Evolutionary conservation across 2,329 filamentous ascomycete genomes (phyloP), one percentile per base, ranked within the genome.

Genomic region (Bipolaris gigantea): DNA sequence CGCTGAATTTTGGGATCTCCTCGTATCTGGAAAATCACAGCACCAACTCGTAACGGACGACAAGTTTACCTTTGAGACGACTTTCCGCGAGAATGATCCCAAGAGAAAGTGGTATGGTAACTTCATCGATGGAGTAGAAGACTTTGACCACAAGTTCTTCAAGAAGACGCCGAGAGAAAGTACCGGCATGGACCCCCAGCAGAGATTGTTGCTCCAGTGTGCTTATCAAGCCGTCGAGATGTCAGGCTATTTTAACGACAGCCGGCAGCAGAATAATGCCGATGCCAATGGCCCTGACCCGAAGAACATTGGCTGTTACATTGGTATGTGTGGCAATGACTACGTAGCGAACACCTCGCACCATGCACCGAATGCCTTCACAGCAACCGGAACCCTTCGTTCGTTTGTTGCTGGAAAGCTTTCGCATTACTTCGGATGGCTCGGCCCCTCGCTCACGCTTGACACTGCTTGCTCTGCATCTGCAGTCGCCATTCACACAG

Each of bases 1-100:
- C 5, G 42, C 42, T 10, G 59, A 63, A 33, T 61, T 63, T n/a
- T 60, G 56, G 52, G 19, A 59, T 9, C 32, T 63, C 3, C 41
- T 67, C 10, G n/a, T 8, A 3, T 21, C 38, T 8, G 60, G 60
- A 8, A 50, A 35, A 43, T 55, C 54, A 5, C 45, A 50, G 38
- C 43, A 53, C n/a, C 13, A 50, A 19, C 11, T 30, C 1, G 34
- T 59, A 4, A 39, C 51, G 5, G 15, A 39, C 1, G 47, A 61
- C 2, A 40, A 54, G 9, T 34, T 62, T 11, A 21, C 34, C 18
- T 50, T 49, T 36, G 44, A 44, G 1, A 52, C 44, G 1, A 9
- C 35, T 16, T 48, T 44, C 18, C 50, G 55, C 13, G 36, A 49
- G 9, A 30, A 47, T 13, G 38, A 51, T 30, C 30, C 27, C 13